Base-by-base conservation (phyloP, 2,329 filamentous ascomycete genomes). In the Alternaria sp. region DNA sequence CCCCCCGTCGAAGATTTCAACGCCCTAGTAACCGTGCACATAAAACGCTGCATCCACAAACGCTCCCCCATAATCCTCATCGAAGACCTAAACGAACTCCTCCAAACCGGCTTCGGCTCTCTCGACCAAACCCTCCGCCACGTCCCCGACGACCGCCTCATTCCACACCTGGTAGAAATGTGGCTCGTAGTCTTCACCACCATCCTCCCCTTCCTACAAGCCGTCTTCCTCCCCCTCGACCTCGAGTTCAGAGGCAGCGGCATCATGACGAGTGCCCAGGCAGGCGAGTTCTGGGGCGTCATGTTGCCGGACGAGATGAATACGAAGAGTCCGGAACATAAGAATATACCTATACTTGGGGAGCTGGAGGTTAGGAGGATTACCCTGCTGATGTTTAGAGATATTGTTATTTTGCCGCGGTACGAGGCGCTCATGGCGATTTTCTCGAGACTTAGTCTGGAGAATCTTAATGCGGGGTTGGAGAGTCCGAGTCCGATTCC, bases 131-230 rank as follows among this genome's bases (percentile, higher is more conserved):
- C 92, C 0, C 83, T 98, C 17, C 88, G 90, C 54, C 88, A 88
- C 49, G 89, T 93, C 1, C 86, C 93, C 0, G 95, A 98, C 74
- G 94, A 97, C 64, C 88, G 91, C 32, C 87, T 98, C n/a, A 93
- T 98, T 21, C 92, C 93, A 0, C 89, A 93, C 59, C 85, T 99
- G 1, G 95, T 97, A 3, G 93, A 97, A 76, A 89, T 97, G 75
- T 99, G 96, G 96, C 88, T 96, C 62, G 90, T 96, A 50, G 94
- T 96, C 0, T 97, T 97, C 74, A 95, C 93, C 3, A 91, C 88
- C 7, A 92, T 98, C 40, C 82, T 98, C 6, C 96, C 96, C 0
- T 98, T 97, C 75, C 90, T 99, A 72, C 95, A 98, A 82, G 93
- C 95, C 1, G 94, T 97, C 1, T 97, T 99, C 76, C 83, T 99